Base-by-base conservation (phyloP, 768 basidiomycete species). In the Psilocybe subaeruginosa region DNA sequence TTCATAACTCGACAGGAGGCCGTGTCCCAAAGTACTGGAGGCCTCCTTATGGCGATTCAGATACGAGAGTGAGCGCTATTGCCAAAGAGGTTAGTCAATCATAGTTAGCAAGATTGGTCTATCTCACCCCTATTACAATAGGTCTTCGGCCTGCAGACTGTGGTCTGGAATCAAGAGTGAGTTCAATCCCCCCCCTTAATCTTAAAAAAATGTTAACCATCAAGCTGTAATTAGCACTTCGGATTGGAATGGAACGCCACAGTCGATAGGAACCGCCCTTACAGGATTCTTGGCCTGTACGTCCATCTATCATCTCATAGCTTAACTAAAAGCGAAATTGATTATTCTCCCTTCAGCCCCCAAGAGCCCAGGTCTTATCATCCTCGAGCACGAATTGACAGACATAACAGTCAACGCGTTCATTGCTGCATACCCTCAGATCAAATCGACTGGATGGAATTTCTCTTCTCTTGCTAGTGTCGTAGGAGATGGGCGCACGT, bases 91-190 rank as follows among this genome's bases (percentile, higher is more conserved):
- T 95, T 54, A 29, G 63, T 56, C 39, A 11, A 23, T n/a, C 6
- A 6, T 43, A 5, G 11, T 43, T 43, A 14, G 11, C 4, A 43
- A 43, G 41, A 43, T 11, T 7, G 11, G 14, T 12, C 14, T 5
- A 35, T 43, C 41, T 43, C 14, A 14, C n/a, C 4, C 23, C n/a
- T n/a, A 16, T 43, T 4, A 5, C 1, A 5, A 16, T 27, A 80
- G 77, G 76, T 85, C 31, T 95, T 97, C 70, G 93, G 92, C 27
- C 73, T 98, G 64, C 81, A 81, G 19, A 90, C 92, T n/a, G 84
- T 96, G 56, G 75, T 93, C 66, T 98, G 96, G 96, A 95, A 97
- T 74, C 85, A 88, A 61, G 95, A 96, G 91, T 92, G 75, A 56
- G 84, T 29, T 37, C 14, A 43, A 43, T 52, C 11, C 14, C 52